Evolutionary conservation across 495 filamentous ascomycete species (phyloP), one percentile per base, ranked within the genome.

Genomic region (Ramalina intermedia): DNA sequence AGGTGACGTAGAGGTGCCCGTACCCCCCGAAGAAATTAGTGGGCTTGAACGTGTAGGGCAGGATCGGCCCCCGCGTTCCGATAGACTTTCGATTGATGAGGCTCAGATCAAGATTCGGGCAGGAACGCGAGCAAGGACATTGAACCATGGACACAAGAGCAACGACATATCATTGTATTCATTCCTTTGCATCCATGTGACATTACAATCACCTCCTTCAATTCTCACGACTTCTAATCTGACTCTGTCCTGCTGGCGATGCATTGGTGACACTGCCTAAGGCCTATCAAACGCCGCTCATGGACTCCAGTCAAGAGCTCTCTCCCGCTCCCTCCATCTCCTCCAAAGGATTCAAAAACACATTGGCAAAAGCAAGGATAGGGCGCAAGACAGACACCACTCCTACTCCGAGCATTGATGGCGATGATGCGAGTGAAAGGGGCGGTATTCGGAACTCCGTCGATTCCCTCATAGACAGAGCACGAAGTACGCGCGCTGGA

Each of bases 401-500:
- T 37, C 54, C 50, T 13, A 58, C 54, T 6, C 60, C 59, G 3
- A 47, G 53, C 44, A 61, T 60, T 53, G 60, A 55, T 16, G 43
- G 58, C 16, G 53, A 59, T 7, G 59, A 61, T 37, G 55, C 46
- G 16, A 61, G 57, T 52, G 60, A 61, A 38, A 42, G 43, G 18
- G 52, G 41, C 23, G 58, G 61, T n/a, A 29, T 62, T 26, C 47
- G 54, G 23, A 49, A 50, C 29, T 56, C 54, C 2, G 55, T 53
- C 46, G 47, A 52, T 48, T 56, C 21, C 17, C 56, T 40, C 49
- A 57, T 47, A 20, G 72, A 75, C 50, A 59, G 64, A 48, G 64
- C 65, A 33, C 69, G 70, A 48, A 60, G 63, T 39, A 66, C 49
- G 20, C 52, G 58, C 39, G 64, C 49, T 62, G 68, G 43, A 8